Conservation (phyloP, 148 eudicot species). For the Talinum fruticosum region DNA sequence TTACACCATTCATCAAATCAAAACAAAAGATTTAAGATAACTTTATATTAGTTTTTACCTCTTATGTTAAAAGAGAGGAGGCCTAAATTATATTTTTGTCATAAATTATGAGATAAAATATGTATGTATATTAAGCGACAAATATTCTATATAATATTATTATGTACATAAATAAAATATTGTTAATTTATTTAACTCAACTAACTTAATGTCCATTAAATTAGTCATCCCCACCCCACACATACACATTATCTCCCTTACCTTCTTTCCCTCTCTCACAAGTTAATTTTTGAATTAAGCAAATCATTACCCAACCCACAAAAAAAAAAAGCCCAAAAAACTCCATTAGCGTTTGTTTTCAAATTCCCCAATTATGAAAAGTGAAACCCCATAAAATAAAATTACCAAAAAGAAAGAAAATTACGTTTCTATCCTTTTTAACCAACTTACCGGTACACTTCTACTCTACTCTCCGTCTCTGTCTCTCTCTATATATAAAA, state of each 20-base stretch:
- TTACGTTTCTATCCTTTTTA: background rate
- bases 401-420: background rate
- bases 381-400: too few species aligned
- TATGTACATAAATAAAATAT: too few species aligned
- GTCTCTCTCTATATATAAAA: constrained; percentile 2
- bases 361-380: background rate
- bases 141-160: too few species aligned
- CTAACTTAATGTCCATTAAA: too few species aligned
- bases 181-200: too few species aligned
- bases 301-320: constrained; percentile 24
- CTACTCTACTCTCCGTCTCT: background rate
- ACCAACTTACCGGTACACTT: constrained; percentile 14
- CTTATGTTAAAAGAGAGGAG: too few species aligned
- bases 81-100: too few species aligned
- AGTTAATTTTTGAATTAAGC: constrained; percentile 37
- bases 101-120: too few species aligned
- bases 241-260: background rate
- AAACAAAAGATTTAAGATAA: too few species aligned
- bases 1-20: too few species aligned
- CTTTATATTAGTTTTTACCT: too few species aligned
- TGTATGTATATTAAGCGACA: background rate
- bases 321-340: background rate
- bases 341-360: background rate
- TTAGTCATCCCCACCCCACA: too few species aligned
- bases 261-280: constrained; percentile 34